phyloP scores from a whole-genome alignment of 2,329 filamentous ascomycete species.

The Neurospora sp. region DNA sequence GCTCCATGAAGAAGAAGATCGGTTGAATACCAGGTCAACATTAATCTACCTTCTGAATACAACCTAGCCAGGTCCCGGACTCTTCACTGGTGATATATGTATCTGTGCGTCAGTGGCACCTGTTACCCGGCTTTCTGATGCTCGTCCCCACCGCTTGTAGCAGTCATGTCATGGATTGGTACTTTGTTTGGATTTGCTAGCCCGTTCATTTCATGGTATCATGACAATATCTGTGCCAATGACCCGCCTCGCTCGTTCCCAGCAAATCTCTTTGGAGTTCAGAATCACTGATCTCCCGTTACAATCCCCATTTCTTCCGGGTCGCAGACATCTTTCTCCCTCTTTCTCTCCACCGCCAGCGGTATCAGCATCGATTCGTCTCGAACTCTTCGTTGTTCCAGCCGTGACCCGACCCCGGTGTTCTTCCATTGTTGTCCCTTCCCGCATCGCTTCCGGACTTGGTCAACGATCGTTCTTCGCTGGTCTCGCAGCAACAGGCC shows the following conservation, averaged over 20 bases:
- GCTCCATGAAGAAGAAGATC: not conserved
- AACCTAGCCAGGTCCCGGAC: too few relatives aligned
- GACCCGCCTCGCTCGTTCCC: not conserved
- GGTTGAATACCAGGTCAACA: not conserved
- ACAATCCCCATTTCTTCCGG: too few relatives aligned
- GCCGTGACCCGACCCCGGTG: not conserved
- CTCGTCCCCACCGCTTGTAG: too few relatives aligned
- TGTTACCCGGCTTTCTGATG: too few relatives aligned
- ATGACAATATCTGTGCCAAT: not conserved
- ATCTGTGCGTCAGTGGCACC: too few relatives aligned
- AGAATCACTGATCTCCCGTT: too few relatives aligned
- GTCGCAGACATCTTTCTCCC: too few relatives aligned
- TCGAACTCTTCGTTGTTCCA: not conserved
- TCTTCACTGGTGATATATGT: too few relatives aligned
- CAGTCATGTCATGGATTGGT: too few relatives aligned
- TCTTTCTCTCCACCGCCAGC: not conserved
- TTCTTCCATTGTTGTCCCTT: not conserved
- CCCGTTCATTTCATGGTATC: not conserved
- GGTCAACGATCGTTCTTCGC: not conserved
- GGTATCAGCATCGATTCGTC: not conserved
- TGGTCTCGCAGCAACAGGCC: slow-evolving; percentile 4
- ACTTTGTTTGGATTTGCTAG: not conserved
- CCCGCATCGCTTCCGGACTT: not conserved
- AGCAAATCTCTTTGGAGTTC: not conserved
- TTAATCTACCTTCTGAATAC: too few relatives aligned